Evolutionary conservation across 1,284 basidiomycete species (phyloP).

Genomic region (Pisolithus thermaeus): DNA sequence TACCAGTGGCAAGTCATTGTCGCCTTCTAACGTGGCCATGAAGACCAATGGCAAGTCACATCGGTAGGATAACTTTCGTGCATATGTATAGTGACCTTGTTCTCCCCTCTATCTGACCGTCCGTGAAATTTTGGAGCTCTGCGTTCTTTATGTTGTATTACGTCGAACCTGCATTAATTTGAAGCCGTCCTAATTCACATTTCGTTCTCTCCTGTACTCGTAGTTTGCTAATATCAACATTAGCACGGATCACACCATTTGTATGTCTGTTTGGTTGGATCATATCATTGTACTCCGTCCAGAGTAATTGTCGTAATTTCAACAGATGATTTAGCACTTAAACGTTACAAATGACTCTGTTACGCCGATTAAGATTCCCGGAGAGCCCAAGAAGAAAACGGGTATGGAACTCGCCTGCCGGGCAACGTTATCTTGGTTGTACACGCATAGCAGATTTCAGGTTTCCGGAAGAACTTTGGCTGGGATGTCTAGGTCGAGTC

Average conservation of each 20-base stretch:
- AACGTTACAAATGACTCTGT: too few species aligned
- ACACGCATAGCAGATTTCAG: constrained; percentile 29
- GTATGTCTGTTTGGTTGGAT: background rate
- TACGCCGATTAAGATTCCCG: background rate
- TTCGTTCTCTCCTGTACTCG: constrained; percentile 18
- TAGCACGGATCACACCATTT: constrained; percentile 3
- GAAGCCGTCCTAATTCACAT: constrained; percentile 22
- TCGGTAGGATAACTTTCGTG: constrained; percentile 18
- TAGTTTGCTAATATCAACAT: constrained; percentile 15
- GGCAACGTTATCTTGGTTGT: constrained; percentile 18
- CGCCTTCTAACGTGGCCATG: constrained; percentile 27
- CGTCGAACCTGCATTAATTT: constrained; percentile 18
- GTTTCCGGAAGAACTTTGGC: constrained; percentile 22
- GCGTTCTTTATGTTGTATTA: constrained; percentile 16
- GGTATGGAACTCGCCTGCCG: background rate
- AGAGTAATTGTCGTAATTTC: too few species aligned
- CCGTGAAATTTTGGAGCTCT: background rate
- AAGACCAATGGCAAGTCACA: constrained; percentile 31
- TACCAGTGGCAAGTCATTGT: constrained; percentile 36
- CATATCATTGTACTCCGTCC: background rate
- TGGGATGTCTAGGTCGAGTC: constrained; percentile 23
- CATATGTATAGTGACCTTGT: constrained; percentile 7
- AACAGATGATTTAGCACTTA: too few species aligned
- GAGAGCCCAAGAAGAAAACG: constrained; percentile 2
- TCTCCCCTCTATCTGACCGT: constrained; percentile 5